Base-by-base conservation (phyloP, 495 filamentous ascomycete species). In the Tuber umbilicatum region DNA sequence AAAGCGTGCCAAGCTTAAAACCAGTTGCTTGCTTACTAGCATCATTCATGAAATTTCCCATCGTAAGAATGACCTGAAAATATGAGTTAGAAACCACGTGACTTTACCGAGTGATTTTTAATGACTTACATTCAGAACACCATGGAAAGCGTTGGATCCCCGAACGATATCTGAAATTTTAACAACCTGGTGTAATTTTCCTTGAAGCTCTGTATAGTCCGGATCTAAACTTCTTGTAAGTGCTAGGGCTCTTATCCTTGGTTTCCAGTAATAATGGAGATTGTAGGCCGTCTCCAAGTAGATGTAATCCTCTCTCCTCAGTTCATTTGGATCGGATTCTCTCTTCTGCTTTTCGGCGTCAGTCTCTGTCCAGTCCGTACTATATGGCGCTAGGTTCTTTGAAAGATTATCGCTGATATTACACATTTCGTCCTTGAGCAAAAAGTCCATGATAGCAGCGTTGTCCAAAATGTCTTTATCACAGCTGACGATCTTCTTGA, bases 31-130 rank as follows among this genome's bases (percentile, higher is more conserved):
- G 96, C 84, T 99, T 99, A 84, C 97, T 97, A 69, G 94, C 90
- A 80, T 98, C 95, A 85, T 99, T 99, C 95, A 99, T 99, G 87
- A 95, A 99, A 82, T 99, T 99, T 82, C 95, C 95, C 81, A 99
- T 97, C 84, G 97, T 93, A 78, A 98, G 86, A 83, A 99, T 99
- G 69, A 99, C 86, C 76, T 78, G 50, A 39, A 39, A 68, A 68
- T 21, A 75, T 21, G 23, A 35, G 71, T 71, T 68, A 75, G 37
- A n/a, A 75, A 43, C 50, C 70, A 68, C 12, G 7, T 73, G 64
- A 71, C 40, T 31, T 43, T 17, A 35, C 73, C 73, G 10, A 41
- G 45, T 10, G 50, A 74, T 43, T 40, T 42, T 27, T 31, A 35
- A 75, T n/a, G 50, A 73, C 74, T 31, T 41, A 79, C 79, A 75